These are phyloP conservation scores for Mucor lusitanicus DNA, from an alignment of 371 early-diverging fungal species.

Conservation along the genomic window DNA sequence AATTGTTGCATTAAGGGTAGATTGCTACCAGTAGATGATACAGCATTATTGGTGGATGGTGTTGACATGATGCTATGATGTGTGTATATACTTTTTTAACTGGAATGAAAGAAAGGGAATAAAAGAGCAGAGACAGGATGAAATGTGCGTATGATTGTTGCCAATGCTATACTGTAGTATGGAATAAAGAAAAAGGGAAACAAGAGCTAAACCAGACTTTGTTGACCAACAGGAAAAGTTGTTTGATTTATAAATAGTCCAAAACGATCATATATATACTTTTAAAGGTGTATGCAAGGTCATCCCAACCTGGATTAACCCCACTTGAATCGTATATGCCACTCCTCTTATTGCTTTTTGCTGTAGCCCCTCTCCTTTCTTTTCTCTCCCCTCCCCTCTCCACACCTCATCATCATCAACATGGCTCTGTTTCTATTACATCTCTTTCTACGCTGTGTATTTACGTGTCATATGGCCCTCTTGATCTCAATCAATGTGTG, in stretches of 20 bases:
- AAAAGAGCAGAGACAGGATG: neutral
- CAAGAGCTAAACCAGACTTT: neutral
- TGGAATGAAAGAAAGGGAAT: too few relatives aligned
- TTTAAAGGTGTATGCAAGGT: neutral
- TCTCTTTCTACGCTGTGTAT: too few relatives aligned
- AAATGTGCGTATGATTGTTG: neutral
- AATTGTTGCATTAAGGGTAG: constrained; percentile 20
- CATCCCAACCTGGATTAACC: constrained; percentile 1
- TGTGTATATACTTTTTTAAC: neutral
- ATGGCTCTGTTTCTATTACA: neutral
- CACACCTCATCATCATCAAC: neutral
- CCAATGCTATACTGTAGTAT: neutral
- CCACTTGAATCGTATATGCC: neutral
- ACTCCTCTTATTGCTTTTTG: neutral
- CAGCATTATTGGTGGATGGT: neutral
- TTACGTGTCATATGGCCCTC: neutral
- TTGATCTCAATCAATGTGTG: neutral
- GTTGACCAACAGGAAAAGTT: neutral
- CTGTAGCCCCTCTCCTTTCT: neutral
- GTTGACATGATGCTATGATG: neutral
- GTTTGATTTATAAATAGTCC: neutral
- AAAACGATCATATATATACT: neutral
- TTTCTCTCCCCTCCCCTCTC: neutral
- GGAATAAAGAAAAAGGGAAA: neutral
- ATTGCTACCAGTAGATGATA: neutral